These are phyloP conservation scores for Neofusicoccum sp. DNA, from an alignment of 2,329 filamentous ascomycete species.

Conservation along the genomic window DNA sequence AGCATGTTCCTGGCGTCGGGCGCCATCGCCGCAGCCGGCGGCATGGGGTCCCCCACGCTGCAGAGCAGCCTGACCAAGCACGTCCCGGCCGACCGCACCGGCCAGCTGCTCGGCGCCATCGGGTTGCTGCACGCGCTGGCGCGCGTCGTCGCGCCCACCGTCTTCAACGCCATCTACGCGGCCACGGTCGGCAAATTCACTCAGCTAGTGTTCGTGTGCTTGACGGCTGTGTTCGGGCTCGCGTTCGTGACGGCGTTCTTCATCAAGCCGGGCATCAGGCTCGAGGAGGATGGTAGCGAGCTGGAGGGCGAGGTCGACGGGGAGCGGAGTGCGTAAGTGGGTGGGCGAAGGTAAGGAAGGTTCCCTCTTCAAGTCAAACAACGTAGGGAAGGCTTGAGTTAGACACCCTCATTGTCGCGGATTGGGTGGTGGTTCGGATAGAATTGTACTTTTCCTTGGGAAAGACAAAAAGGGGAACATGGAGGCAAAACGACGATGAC, in stretches of 20 bases:
- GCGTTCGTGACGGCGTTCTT: conserved; percentile 68
- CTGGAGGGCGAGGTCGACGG: background rate
- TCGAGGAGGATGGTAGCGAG: background rate
- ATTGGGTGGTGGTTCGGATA: too few relatives aligned
- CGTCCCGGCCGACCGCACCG: conserved; percentile 76
- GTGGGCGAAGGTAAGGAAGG: background rate
- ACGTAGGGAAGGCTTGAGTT: too few relatives aligned
- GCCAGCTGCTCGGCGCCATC: conserved; percentile 82
- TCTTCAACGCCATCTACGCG: conserved; percentile 86
- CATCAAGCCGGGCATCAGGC: conserved; percentile 50
- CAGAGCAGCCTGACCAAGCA: conserved; percentile 88
- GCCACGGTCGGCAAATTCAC: conserved; percentile 74
- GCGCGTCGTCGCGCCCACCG: conserved; percentile 72
- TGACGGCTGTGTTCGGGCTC: conserved; percentile 64
- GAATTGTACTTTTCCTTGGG: too few relatives aligned
- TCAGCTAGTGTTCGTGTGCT: conserved; percentile 77
- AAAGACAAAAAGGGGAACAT: too few relatives aligned
- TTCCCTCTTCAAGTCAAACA: too few relatives aligned
- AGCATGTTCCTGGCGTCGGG: conserved; percentile 69
- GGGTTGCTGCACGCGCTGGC: conserved; percentile 82
- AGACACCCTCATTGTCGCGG: too few relatives aligned
- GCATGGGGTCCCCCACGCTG: conserved; percentile 79
- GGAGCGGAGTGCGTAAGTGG: background rate
- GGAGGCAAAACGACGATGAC: too few relatives aligned
- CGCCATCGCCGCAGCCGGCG: conserved; percentile 72